Evolutionary conservation across 805 yeast genomes (phyloP).

Genomic region (Wickerhamiella galacta): DNA sequence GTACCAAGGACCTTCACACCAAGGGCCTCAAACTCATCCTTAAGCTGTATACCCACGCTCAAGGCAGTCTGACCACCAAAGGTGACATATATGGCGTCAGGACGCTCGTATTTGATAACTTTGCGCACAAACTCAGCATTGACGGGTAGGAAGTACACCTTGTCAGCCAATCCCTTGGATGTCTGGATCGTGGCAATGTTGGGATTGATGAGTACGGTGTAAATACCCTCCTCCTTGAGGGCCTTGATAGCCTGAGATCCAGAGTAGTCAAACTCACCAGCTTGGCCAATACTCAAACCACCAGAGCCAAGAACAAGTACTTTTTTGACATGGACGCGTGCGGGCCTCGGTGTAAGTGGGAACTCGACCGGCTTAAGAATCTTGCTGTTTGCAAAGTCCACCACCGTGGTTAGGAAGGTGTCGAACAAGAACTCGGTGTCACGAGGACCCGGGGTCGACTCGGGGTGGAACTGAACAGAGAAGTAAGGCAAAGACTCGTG

Average conservation of each 20-base stretch:
- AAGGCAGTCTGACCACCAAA: constrained; percentile 99
- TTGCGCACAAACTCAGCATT: constrained; percentile 92
- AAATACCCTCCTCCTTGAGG: constrained; percentile 91
- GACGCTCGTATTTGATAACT: constrained; percentile 85
- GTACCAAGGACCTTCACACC: constrained; percentile 96
- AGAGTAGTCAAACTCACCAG: constrained; percentile 97
- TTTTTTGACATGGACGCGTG: constrained; percentile 58
- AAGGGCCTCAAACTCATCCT: constrained; percentile 81
- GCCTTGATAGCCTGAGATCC: constrained; percentile 99
- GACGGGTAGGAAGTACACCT: constrained; percentile 95
- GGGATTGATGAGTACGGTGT: constrained; percentile 90
- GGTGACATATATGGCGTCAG: constrained; percentile 92
- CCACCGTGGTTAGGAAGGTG: constrained; percentile 70
- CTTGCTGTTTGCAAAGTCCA: constrained; percentile 30
- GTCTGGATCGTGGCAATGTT: constrained; percentile 98
- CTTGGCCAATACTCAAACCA: constrained; percentile 96
- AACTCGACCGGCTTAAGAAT: constrained; percentile 56
- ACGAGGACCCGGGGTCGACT: constrained; percentile 97
- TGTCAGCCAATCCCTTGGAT: constrained; percentile 93
- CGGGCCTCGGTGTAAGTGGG: constrained; percentile 31
- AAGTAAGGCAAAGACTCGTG: constrained; percentile 75
- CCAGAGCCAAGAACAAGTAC: constrained; percentile 93
- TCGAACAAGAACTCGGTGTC: constrained; percentile 96
- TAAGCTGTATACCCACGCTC: constrained; percentile 85
- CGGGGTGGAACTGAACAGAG: constrained; percentile 99